Evolutionary conservation across 352 stramenopile species (phyloP).

Genomic region (Globisporangium middletonii): DNA sequence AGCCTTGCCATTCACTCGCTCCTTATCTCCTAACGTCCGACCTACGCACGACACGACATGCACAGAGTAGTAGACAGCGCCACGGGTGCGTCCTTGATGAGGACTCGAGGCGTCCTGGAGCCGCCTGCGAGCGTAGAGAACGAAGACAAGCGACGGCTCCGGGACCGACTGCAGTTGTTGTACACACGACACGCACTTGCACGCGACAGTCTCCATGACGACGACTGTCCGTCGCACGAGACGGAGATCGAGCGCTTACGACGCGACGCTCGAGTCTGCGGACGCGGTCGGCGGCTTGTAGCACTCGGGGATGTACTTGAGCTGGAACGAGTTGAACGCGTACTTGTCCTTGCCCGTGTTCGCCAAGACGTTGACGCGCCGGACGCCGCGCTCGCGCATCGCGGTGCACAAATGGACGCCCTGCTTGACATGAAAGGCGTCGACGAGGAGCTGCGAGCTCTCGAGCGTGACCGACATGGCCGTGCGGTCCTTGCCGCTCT

Average conservation of each 20-base stretch:
- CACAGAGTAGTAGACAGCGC: too few relatives aligned
- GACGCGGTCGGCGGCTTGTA: conserved; percentile 88
- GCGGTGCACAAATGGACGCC: conserved; percentile 80
- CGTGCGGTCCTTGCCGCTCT: conserved; percentile 96
- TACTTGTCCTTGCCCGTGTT: conserved; percentile 92
- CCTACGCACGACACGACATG: neutral
- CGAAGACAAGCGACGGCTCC: too few relatives aligned
- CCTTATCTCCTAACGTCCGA: neutral
- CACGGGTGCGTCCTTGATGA: neutral
- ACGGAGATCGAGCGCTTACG: conserved; percentile 23
- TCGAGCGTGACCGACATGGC: conserved; percentile 97
- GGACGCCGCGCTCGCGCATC: conserved; percentile 82
- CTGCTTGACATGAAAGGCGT: conserved; percentile 85
- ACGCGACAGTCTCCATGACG: too few relatives aligned
- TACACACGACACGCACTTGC: neutral
- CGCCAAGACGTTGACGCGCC: conserved; percentile 76
- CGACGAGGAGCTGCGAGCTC: conserved; percentile 87
- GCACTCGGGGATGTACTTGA: conserved; percentile 94
- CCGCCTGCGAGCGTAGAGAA: too few relatives aligned
- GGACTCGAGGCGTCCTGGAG: neutral
- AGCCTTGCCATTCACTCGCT: conserved; percentile 9
- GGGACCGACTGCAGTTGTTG: too few relatives aligned
- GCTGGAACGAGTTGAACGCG: conserved; percentile 96
- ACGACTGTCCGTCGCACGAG: neutral
- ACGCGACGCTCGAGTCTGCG: conserved; percentile 68